These are phyloP conservation scores for Hypholoma fasciculare DNA, from an alignment of 768 basidiomycete species.

Conservation along the genomic window DNA sequence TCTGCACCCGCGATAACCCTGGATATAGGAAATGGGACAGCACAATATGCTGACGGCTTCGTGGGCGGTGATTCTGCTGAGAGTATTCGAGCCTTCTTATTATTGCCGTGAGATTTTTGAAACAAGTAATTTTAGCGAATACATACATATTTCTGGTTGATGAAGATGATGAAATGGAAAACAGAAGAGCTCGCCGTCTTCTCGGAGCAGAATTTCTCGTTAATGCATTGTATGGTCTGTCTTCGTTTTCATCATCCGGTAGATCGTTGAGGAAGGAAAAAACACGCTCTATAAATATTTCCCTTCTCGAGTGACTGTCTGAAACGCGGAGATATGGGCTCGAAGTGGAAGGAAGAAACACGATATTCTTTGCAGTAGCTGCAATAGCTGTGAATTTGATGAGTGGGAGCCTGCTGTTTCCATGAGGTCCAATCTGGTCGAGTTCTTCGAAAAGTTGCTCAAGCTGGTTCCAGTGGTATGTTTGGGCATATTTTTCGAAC, in stretches of 20 bases:
- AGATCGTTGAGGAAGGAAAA: too few species aligned
- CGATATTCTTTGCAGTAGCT: neutral
- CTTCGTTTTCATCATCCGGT: too few species aligned
- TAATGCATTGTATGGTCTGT: too few species aligned
- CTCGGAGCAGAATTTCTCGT: too few species aligned
- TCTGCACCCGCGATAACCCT: neutral
- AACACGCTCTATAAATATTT: too few species aligned
- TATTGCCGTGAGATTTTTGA: too few species aligned
- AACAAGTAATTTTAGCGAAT: too few species aligned
- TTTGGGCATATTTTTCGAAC: slow-evolving; percentile 16
- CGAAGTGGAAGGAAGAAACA: neutral
- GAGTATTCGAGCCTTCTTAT: neutral
- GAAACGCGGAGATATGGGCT: neutral
- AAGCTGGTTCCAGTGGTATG: slow-evolving; percentile 26
- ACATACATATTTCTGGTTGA: too few species aligned
- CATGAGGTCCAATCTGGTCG: slow-evolving; percentile 14
- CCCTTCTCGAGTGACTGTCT: neutral
- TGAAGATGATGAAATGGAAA: too few species aligned
- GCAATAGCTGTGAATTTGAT: slow-evolving; percentile 11
- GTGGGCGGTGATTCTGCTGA: neutral
- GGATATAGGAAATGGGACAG: neutral
- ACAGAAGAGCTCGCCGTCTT: too few species aligned
- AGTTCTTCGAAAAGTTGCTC: slow-evolving; percentile 26
- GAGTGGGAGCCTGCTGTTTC: slow-evolving; percentile 9
- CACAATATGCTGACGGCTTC: neutral